These are phyloP conservation scores for Oldenlandia corymbosa DNA, from an alignment of 257 asterid genomes.

Conservation along the genomic window DNA sequence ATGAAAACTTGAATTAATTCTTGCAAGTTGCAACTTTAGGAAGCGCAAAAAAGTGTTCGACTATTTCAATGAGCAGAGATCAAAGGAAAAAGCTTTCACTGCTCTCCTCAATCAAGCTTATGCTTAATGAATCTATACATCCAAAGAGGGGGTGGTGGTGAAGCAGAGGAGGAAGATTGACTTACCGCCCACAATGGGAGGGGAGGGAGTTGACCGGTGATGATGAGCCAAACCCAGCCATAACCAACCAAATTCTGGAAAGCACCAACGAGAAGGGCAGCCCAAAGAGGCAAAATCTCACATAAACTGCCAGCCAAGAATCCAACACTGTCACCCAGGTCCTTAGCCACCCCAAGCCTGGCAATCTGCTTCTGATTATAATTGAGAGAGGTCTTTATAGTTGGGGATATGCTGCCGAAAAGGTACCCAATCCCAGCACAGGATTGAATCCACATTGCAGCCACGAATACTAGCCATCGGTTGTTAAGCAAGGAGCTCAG, in stretches of 20 bases:
- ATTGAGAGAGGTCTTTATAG: slow-evolving; percentile 30
- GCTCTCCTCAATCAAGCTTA: no score
- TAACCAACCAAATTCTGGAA: slow-evolving; percentile 40
- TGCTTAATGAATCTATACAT: no score
- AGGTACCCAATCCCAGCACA: slow-evolving; percentile 51
- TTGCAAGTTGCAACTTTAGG: no score
- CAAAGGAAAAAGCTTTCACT: no score
- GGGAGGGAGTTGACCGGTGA: slow-evolving; percentile 36
- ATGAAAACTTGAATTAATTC: no score
- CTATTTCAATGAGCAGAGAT: no score
- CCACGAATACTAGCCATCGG: slow-evolving; percentile 52
- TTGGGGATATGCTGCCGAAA: slow-evolving; percentile 48
- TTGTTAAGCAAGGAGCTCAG: slow-evolving; percentile 29
- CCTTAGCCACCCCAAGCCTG: slow-evolving; percentile 48
- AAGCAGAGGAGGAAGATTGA: slow-evolving; percentile 6
- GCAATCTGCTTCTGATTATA: slow-evolving; percentile 42
- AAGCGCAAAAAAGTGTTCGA: no score
- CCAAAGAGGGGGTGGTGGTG: no score
- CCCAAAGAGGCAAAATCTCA: slow-evolving; percentile 50
- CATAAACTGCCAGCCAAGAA: slow-evolving; percentile 45
- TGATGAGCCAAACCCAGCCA: slow-evolving; percentile 55
- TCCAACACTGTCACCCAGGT: slow-evolving; percentile 49
- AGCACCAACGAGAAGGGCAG: slow-evolving; percentile 45
- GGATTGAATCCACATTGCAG: slow-evolving; percentile 56
- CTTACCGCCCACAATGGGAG: slow-evolving; percentile 50